These are phyloP conservation scores for Pyricularia pennisetigena DNA, from an alignment of 2,329 filamentous ascomycete genomes.

Conservation along the genomic window DNA sequence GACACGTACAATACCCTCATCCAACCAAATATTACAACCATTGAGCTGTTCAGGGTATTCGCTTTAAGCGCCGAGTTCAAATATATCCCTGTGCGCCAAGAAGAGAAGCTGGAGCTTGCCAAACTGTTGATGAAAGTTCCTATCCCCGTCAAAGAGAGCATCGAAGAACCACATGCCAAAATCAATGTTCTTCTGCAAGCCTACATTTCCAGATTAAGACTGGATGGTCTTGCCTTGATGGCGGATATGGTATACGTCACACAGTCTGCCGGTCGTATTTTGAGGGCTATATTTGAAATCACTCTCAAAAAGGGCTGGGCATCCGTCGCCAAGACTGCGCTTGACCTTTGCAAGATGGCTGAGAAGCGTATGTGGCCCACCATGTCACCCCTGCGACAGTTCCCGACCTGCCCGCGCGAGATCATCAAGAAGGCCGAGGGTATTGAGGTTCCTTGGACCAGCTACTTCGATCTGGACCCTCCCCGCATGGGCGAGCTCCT, in stretches of 20 bases:
- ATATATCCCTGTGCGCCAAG: slow-evolving; percentile 94
- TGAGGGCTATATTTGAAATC: slow-evolving; percentile 94
- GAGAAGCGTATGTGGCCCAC: slow-evolving; percentile 99
- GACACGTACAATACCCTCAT: slow-evolving; percentile 93
- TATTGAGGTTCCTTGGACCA: slow-evolving; percentile 87
- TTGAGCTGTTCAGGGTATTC: slow-evolving; percentile 95
- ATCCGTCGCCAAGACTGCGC: slow-evolving; percentile 79
- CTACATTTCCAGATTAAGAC: slow-evolving; percentile 87
- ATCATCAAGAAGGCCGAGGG: slow-evolving; percentile 88
- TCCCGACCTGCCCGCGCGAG: slow-evolving; percentile 70
- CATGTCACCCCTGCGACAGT: slow-evolving; percentile 92
- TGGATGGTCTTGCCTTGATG: slow-evolving; percentile 93
- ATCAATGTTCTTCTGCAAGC: slow-evolving; percentile 97
- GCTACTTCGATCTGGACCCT: slow-evolving; percentile 92
- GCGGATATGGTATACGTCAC: slow-evolving; percentile 98
- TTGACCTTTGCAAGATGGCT: slow-evolving; percentile 97
- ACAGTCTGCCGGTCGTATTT: slow-evolving; percentile 90
- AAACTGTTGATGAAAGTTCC: slow-evolving; percentile 85
- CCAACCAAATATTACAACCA: slow-evolving; percentile 83
- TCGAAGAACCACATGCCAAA: slow-evolving; percentile 94
- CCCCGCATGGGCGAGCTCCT: slow-evolving; percentile 93
- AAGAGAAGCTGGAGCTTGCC: slow-evolving; percentile 92
- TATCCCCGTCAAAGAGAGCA: slow-evolving; percentile 93
- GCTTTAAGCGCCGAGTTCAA: slow-evolving; percentile 97
- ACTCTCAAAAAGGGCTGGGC: slow-evolving; percentile 96